Evolutionary conservation across 169 alveolate genomes (phyloP), one percentile per base, ranked within the genome.

Genomic region (Blepharisma undulans): DNA sequence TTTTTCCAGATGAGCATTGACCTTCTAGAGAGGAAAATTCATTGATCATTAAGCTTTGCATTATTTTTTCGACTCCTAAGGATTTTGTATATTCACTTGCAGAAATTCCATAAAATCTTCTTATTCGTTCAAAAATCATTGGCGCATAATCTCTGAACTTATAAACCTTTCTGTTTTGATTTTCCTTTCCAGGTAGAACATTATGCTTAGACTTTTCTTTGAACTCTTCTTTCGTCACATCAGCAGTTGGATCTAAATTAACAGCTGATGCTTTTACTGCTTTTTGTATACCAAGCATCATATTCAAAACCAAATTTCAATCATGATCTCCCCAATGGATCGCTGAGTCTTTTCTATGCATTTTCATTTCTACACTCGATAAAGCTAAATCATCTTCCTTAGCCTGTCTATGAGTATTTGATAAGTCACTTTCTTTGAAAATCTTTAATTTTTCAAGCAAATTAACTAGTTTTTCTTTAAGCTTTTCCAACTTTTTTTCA

Each of bases 1-100:
- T 93, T 90, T 95, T 95, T 0, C 99, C 99, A 71, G 97, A 93
- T 16, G 98, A 95, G 59, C 96, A 93, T 33, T 95, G 92, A 85
- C 97, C 98, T 76, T 95, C 94, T 34, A 97, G 84, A 36, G 97
- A 88, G 36, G 95, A 91, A 90, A 96, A 94, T 77, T 96, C 95
- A 36, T 97, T 97, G 74, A 92, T 95, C 94, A 95, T 92, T 85
- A 97, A 78, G 89, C 95, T 94, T 25, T 95, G 92, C 32, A 97
- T 92, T 77, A 97, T 94, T 59, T 95, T 95, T 91, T 97, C 97
- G 7, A 98, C 98, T 12, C 98, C 97, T 36, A 97, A 92, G 21
- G 97, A 93, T 78, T 90, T 92, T 18, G 97, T 94, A 92, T 96
- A 97, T 22, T 90, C 90, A 32, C 95, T 97, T 87, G 93, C 93